These are phyloP conservation scores for Lachancea sp. DNA, from an alignment of 805 yeast genomes.

Conservation along the genomic window DNA sequence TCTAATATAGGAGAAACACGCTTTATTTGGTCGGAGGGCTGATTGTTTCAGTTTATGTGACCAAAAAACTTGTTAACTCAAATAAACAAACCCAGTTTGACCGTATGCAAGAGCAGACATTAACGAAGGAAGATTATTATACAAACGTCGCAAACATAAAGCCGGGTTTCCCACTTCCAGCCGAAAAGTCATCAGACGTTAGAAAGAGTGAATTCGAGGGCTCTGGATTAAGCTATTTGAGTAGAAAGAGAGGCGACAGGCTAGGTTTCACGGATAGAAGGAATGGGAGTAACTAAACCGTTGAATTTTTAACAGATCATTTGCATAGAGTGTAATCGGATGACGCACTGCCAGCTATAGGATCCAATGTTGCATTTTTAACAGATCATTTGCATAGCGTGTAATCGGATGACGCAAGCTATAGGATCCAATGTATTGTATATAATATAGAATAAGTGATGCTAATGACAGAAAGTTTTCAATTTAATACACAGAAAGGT, in stretches of 20 bases:
- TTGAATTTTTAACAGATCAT: too few relatives aligned
- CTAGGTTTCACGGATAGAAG: conserved; percentile 29
- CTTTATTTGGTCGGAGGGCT: conserved; percentile 26
- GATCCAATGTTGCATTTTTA: too few relatives aligned
- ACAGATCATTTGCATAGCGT: too few relatives aligned
- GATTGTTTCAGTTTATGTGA: conserved; percentile 23
- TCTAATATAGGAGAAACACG: conserved; percentile 20
- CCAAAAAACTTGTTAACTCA: conserved; percentile 30
- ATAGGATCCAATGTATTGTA: too few relatives aligned
- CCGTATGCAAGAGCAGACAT: conserved; percentile 27
- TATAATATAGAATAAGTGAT: too few relatives aligned
- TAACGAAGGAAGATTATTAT: conserved; percentile 23
- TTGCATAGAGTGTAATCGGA: too few relatives aligned
- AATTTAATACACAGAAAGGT: not conserved
- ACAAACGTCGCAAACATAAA: conserved; percentile 36
- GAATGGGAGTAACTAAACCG: conserved; percentile 6
- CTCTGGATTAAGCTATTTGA: conserved; percentile 51
- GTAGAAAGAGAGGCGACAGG: conserved; percentile 54
- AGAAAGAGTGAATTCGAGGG: conserved; percentile 66
- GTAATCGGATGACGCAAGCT: too few relatives aligned
- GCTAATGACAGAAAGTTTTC: too few relatives aligned
- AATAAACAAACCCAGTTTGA: conserved; percentile 34
- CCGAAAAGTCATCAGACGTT: conserved; percentile 19
- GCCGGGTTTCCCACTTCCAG: conserved; percentile 50
- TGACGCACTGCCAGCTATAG: too few relatives aligned